Percentiles rank a stretch among this genome's conserved stretches.
Conservation (phyloP, 1,284 basidiomycete species). For the Chiua sp. region DNA sequence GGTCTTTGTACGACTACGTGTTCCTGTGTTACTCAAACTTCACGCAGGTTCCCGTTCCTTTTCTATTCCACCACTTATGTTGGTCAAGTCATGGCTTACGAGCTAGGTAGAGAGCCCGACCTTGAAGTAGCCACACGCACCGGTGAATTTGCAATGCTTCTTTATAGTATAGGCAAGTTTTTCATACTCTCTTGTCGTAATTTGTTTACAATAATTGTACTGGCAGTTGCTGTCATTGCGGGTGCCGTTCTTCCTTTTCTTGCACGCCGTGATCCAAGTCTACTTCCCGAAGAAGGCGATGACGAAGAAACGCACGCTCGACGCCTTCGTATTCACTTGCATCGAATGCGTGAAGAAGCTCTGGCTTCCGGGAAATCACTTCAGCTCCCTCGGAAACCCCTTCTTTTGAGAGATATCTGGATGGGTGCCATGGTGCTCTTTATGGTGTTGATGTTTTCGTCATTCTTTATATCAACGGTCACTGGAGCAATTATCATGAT, state of each 20-base stretch:
- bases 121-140: constrained; percentile 82
- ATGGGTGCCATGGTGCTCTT: constrained; percentile 84
- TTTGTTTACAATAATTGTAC: constrained; percentile 10
- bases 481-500: constrained; percentile 79
- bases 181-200: neutral
- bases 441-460: constrained; percentile 76
- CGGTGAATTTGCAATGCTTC: constrained; percentile 89
- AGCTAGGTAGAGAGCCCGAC: constrained; percentile 74
- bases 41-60: constrained; percentile 88
- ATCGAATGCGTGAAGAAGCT: constrained; percentile 84
- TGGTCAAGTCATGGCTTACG: constrained; percentile 88
- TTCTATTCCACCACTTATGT: constrained; percentile 96
- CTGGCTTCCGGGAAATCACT: constrained; percentile 72
- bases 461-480: constrained; percentile 84
- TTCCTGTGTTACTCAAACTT: constrained; percentile 2
- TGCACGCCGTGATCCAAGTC: constrained; percentile 76
- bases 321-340: constrained; percentile 72
- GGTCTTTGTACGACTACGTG: constrained; percentile 1
- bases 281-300: constrained; percentile 73
- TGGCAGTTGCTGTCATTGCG: constrained; percentile 81
- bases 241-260: constrained; percentile 87
- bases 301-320: constrained; percentile 76
- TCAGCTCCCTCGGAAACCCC: constrained; percentile 82
- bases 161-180: constrained; percentile 83
- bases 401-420: constrained; percentile 93